phyloP scores from a whole-genome alignment of 2,329 filamentous ascomycete species.

The Aspergillus brasiliensis region DNA sequence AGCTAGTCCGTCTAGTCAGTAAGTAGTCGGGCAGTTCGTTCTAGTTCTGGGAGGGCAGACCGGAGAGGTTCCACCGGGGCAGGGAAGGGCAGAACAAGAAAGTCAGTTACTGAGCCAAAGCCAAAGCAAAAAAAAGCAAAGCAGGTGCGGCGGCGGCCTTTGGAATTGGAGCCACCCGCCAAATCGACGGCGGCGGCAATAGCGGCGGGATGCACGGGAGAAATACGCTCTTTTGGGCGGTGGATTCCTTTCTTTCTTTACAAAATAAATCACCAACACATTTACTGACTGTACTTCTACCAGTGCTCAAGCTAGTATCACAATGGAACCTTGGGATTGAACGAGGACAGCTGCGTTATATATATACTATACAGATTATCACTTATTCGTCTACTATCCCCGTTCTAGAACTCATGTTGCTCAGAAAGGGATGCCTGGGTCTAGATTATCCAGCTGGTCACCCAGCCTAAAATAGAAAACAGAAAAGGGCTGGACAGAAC shows the following conservation, averaged over 20 bases:
- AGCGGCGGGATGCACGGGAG: slow-evolving; percentile 21
- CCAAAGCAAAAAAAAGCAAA: slow-evolving; percentile 2
- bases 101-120: too few species aligned
- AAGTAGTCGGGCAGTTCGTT: not conserved
- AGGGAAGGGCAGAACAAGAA: not conserved
- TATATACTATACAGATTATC: too few species aligned
- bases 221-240: not conserved
- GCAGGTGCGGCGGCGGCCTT: slow-evolving; percentile 19
- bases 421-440: not conserved
- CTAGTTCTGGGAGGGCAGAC: slow-evolving; percentile 5
- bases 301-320: too few species aligned
- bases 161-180: slow-evolving; percentile 21
- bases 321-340: too few species aligned
- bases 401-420: not conserved
- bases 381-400: not conserved
- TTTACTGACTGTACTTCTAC: too few species aligned
- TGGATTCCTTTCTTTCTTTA: not conserved
- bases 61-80: slow-evolving; percentile 8
- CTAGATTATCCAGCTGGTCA: not conserved
- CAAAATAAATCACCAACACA: not conserved
- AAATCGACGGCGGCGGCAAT: slow-evolving; percentile 26
- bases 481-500: not conserved
- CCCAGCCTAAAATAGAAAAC: not conserved
- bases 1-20: not conserved
- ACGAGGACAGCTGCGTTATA: too few species aligned